phyloP scores from a whole-genome alignment of 2,329 filamentous ascomycete species.

The Penicillium sp. region DNA sequence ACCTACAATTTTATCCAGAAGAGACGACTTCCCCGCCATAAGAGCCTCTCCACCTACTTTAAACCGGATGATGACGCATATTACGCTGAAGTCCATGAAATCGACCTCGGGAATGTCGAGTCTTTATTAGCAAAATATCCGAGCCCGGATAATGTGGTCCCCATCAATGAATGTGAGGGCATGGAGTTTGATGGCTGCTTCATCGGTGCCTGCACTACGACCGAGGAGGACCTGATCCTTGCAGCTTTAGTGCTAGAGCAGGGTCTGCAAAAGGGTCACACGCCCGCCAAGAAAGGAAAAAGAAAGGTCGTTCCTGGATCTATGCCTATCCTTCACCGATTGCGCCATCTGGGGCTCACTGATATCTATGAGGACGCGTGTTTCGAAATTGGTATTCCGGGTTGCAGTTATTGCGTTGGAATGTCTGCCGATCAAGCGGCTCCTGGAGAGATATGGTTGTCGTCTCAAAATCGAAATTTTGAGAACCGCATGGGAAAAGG shows the following conservation, averaged over 20 bases:
- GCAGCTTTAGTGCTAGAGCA: constrained; percentile 40
- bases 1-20: constrained; percentile 34
- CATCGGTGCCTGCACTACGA: constrained; percentile 46
- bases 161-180: constrained; percentile 32
- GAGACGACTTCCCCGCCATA: constrained; percentile 32
- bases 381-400: constrained; percentile 40
- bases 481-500: constrained; percentile 30
- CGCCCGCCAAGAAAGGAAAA: constrained; percentile 31
- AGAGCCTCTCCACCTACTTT: constrained; percentile 34
- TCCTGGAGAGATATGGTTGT: constrained; percentile 43
- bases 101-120: constrained; percentile 38
- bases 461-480: constrained; percentile 46
- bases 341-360: constrained; percentile 33
- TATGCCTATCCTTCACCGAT: constrained; percentile 35
- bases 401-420: constrained; percentile 45
- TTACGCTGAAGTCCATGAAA: constrained; percentile 35
- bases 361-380: constrained; percentile 40
- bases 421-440: constrained; percentile 39
- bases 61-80: constrained; percentile 35
- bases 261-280: constrained; percentile 33
- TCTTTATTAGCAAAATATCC: constrained; percentile 41
- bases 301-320: constrained; percentile 41
- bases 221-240: constrained; percentile 44
- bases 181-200: constrained; percentile 41
- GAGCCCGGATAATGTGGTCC: constrained; percentile 43